Percentiles rank a stretch among this genome's conserved stretches.
These are phyloP conservation scores for Candida tropicalis DNA, from an alignment of 1,139 yeast species.

Conservation along the genomic window DNA sequence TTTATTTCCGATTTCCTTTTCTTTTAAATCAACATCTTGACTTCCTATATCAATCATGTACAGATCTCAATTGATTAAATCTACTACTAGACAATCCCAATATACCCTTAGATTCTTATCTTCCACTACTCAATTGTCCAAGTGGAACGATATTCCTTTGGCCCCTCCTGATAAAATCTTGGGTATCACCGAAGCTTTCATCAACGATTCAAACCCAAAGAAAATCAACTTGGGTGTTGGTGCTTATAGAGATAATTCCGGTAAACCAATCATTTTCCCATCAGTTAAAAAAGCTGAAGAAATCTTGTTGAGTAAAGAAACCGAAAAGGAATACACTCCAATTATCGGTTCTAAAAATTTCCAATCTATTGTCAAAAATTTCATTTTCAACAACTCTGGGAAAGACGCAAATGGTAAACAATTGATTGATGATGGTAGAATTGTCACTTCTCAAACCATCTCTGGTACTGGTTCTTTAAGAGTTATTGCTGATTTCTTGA, in stretches of 20 bases:
- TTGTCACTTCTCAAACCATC: conserved; percentile 59
- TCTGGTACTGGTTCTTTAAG: conserved; percentile 64
- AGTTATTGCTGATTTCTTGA: conserved; percentile 56
- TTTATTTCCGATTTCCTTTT: background rate
- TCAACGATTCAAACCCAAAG: conserved; percentile 40
- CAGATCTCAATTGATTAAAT: conserved; percentile 18
- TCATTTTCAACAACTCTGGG: conserved; percentile 52
- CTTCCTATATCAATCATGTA: conserved; percentile 10
- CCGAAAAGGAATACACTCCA: conserved; percentile 60
- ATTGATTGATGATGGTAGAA: conserved; percentile 49
- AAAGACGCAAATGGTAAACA: conserved; percentile 51
- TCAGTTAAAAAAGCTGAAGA: conserved; percentile 50
- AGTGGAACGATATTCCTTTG: conserved; percentile 51
- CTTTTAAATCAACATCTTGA: background rate
- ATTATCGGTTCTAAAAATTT: conserved; percentile 54
- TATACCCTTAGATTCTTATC: conserved; percentile 15
- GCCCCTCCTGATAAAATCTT: conserved; percentile 78
- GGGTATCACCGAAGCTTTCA: conserved; percentile 61
- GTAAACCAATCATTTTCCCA: conserved; percentile 52
- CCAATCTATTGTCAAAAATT: conserved; percentile 51
- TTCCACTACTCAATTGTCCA: conserved; percentile 10
- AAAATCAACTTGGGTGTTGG: conserved; percentile 56
- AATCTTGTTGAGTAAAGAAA: conserved; percentile 41
- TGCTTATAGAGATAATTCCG: conserved; percentile 51
- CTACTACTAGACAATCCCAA: conserved; percentile 9